Evolutionary conservation across 345 rosid species (phyloP).

Genomic region (Eucalyptus leucophloia): DNA sequence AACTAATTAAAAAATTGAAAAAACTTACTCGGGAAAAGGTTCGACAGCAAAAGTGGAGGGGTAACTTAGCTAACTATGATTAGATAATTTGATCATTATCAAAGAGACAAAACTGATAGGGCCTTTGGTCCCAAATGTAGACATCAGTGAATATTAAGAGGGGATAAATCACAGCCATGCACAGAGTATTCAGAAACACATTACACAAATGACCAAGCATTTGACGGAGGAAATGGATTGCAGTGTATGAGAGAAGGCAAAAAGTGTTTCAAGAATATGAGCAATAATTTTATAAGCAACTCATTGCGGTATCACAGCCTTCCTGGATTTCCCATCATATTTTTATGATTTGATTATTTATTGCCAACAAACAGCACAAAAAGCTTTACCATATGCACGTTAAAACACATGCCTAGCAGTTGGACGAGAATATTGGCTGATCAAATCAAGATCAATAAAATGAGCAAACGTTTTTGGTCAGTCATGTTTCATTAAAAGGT

Average conservation of each 20-base stretch:
- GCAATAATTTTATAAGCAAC: not conserved
- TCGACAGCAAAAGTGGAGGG: not conserved
- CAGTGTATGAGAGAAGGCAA: not conserved
- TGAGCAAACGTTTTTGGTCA: not conserved
- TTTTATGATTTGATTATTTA: not conserved
- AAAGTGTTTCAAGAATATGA: not conserved
- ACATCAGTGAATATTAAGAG: not conserved
- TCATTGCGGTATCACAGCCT: not conserved
- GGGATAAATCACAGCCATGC: not conserved
- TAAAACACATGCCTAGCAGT: not conserved
- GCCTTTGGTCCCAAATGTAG: not conserved
- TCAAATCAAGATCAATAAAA: not conserved
- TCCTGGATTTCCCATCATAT: not conserved
- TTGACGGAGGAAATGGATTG: not conserved
- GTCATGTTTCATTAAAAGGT: not conserved
- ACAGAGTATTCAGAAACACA: not conserved
- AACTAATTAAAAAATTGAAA: not conserved
- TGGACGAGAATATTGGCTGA: not conserved
- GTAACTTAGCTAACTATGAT: not conserved
- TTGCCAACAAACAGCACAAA: not conserved
- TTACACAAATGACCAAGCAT: not conserved
- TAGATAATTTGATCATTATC: not conserved
- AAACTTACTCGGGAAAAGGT: not conserved
- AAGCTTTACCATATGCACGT: not conserved
- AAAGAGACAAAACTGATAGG: not conserved